Evolutionary conservation across 371 early-diverging fungal genomes (phyloP).

Genomic region (Nosema muscidifuracis): DNA sequence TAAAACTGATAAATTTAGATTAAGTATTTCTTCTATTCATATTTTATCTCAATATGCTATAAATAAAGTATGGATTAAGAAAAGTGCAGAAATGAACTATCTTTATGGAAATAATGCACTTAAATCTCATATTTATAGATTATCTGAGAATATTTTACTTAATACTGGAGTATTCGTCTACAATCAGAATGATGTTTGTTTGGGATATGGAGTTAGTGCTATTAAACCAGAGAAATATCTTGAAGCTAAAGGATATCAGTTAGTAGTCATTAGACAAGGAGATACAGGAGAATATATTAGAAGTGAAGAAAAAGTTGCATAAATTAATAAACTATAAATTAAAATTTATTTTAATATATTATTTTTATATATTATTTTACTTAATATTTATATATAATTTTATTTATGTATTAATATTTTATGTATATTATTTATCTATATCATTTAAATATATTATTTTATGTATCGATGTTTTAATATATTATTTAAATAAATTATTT

Average conservation of each 20-base stretch:
- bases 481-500: too few species aligned
- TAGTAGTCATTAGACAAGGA: constrained; percentile 88
- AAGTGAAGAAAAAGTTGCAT: constrained; percentile 46
- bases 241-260: constrained; percentile 82
- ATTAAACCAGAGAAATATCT: constrained; percentile 77
- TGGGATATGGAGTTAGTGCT: constrained; percentile 95
- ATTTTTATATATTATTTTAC: too few species aligned
- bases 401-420: too few species aligned
- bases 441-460: too few species aligned
- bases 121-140: constrained; percentile 87
- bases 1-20: constrained; percentile 84
- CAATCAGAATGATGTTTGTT: constrained; percentile 80
- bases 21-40: constrained; percentile 84
- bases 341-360: too few species aligned
- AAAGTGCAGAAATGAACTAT: constrained; percentile 95
- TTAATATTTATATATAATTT: too few species aligned
- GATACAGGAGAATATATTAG: constrained; percentile 89
- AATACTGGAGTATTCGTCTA: constrained; percentile 89
- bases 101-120: constrained; percentile 95
- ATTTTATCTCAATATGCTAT: constrained; percentile 83
- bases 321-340: not conserved
- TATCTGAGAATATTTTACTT: constrained; percentile 89
- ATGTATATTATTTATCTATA: too few species aligned
- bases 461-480: too few species aligned
- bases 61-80: constrained; percentile 93